Base-by-base conservation (phyloP, 768 basidiomycete genomes). In the Calvatia gigantea region DNA sequence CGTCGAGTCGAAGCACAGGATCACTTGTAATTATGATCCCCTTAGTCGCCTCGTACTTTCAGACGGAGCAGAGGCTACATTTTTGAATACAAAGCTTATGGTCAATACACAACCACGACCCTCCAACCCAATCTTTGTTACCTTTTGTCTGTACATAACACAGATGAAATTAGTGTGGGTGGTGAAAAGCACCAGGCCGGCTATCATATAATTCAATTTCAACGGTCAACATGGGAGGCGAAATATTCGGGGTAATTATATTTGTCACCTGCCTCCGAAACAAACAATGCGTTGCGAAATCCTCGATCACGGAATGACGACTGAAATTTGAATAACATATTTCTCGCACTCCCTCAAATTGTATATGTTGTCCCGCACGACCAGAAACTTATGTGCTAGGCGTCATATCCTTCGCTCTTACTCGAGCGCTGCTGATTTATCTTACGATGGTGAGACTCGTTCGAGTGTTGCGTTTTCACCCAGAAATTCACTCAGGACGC, bases 121-220 rank as follows among this genome's bases (percentile, higher is more conserved):
- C n/a, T n/a, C n/a, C n/a, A n/a, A n/a, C n/a, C n/a, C n/a, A n/a
- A n/a, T n/a, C n/a, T n/a, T n/a, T n/a, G n/a, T n/a, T n/a, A n/a
- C n/a, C n/a, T n/a, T n/a, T n/a, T n/a, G n/a, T n/a, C n/a, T n/a
- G n/a, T n/a, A n/a, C n/a, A n/a, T n/a, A n/a, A n/a, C n/a, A n/a
- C n/a, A n/a, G n/a, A n/a, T n/a, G n/a, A n/a, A n/a, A n/a, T n/a
- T n/a, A n/a, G n/a, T n/a, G n/a, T n/a, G n/a, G n/a, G n/a, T n/a
- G n/a, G n/a, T n/a, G n/a, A n/a, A n/a, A n/a, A n/a, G n/a, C n/a
- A n/a, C n/a, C n/a, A n/a, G n/a, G n/a, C n/a, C n/a, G n/a, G n/a
- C n/a, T n/a, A n/a, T 37, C 35, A 54, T 48, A 62, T 65, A 14
- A 64, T 62, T 72, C 73, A 75, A 25, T 60, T 55, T 19, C 64